Conservation (phyloP, 2,329 filamentous ascomycete genomes). For the Hymenotorrendiella dingleyae region DNA sequence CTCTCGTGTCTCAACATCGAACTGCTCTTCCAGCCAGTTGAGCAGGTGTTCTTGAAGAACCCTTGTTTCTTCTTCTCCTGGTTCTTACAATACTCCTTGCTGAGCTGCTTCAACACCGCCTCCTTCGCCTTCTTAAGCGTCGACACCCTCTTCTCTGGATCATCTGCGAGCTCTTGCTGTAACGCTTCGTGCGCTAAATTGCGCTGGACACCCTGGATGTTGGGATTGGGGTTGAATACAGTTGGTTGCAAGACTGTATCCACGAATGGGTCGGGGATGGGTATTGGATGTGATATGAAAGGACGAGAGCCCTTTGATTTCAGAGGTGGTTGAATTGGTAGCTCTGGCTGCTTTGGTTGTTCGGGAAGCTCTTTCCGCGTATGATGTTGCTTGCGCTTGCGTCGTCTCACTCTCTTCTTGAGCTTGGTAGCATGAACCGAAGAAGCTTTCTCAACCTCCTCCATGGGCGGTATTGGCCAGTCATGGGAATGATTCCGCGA, state of each 20-base stretch:
- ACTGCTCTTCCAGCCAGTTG: conserved; percentile 17
- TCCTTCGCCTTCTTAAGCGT: conserved; percentile 55
- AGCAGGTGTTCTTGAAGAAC: conserved; percentile 25
- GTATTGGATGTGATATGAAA: conserved; percentile 24
- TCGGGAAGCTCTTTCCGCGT: conserved; percentile 26
- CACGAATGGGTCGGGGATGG: conserved; percentile 17
- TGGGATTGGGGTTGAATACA: conserved; percentile 42
- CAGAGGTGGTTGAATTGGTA: neutral
- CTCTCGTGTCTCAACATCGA: conserved; percentile 38
- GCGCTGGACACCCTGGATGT: conserved; percentile 52
- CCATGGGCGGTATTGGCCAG: conserved; percentile 1
- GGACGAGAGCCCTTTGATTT: neutral
- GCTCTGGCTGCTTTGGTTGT: neutral
- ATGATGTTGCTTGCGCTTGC: conserved; percentile 32
- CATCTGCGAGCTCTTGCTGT: conserved; percentile 51
- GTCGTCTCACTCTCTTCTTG: conserved; percentile 37
- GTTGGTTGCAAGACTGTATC: conserved; percentile 49
- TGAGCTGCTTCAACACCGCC: conserved; percentile 52
- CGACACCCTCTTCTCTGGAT: conserved; percentile 47
- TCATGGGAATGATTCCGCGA: conserved; percentile 4
- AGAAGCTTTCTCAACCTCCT: conserved; percentile 7
- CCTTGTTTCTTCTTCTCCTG: conserved; percentile 22
- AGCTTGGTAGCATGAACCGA: conserved; percentile 39
- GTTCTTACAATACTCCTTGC: conserved; percentile 42
- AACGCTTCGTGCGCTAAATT: conserved; percentile 51